Base-by-base conservation (phyloP, 106 monocot species). In the Dendrobium officinale region DNA sequence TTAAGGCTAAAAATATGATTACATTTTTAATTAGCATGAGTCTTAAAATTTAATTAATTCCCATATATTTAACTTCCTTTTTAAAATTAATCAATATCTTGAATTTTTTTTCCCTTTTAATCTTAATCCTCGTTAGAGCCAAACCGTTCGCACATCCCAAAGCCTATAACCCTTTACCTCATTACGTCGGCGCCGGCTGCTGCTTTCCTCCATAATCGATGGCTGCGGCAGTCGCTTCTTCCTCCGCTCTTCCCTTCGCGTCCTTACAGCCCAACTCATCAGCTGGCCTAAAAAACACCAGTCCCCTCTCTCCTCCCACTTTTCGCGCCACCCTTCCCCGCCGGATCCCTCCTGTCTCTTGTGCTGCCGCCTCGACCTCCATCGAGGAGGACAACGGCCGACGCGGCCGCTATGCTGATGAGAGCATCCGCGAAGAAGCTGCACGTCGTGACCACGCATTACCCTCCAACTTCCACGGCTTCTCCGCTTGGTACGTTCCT, bases 401-500 rank as follows among this genome's bases (percentile, higher is more conserved):
- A 42, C 75, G 85, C 74, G 86, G 90, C 44, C 93, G 93, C 61
- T 86, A 88, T 19, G 87, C 92, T 17, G 96, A 92, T 9, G 93
- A 92, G 87, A 92, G 90, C 80, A 96, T 96, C 79, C 41, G 90
- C n/a, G n/a, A 96, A 77, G 93, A 93, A 80, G 93, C 92, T 9
- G 75, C 83, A 56, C 87, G 86, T 44, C 91, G 84, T 55, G 79
- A 89, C 47, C 88, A 72, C 19, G 66, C 68, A 42, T 16, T 77
- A 29, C 22, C 83, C 44, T 20, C 51, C 72, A 67, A 79, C 81
- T 22, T 84, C 73, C 80, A 80, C 79, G 77, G 89, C 59, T 83
- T 94, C 76, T 92, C 90, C 64, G 92, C 92, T 73, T 77, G 85
- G 76, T 95, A 95, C 85, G 86, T 88, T 51, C 89, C 91, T 75